Evolutionary conservation across 2,329 filamentous ascomycete species (phyloP), one percentile per base, ranked within the genome.

Genomic region (Trematosphaeria pertusa): DNA sequence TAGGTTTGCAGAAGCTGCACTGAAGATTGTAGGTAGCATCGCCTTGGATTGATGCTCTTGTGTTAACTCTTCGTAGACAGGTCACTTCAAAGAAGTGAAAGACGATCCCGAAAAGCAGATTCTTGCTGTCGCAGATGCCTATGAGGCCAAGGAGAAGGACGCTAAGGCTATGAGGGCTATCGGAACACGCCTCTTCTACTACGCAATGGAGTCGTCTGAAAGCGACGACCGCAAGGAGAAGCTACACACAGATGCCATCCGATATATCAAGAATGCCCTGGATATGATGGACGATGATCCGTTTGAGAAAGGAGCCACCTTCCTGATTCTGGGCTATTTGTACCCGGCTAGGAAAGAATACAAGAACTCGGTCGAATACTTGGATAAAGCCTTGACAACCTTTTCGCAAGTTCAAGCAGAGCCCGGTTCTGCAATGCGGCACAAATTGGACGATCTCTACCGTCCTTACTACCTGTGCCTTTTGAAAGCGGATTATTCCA

Each of bases 121-220:
- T 21, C n/a, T 30, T 3, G 21, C 32, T 4, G 18, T 52, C 10
- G 15, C 31, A 4, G 15, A 42, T 24, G 41, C 45, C n/a, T 48
- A 48, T 24, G 32, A 32, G 14, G 26, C 19, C 2, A 11, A 18
- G 17, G 12, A 24, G 5, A 46, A 22, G 19, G 35, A 38, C 21
- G 10, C 8, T n/a, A 21, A 15, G 11, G 17, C 32, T 6, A 32
- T 36, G 17, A 41, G 37, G 20, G 42, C 42, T 15, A 30, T 50
- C 24, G 42, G 42, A 18, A 17, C 18, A 7, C 17, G 26, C 17
- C 36, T 49, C 6, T 40, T 14, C 28, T 22, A 41, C 14, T 14
- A 7, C 15, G 15, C 20, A 10, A 32, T 3, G 17, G 28, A 34
- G 8, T 12, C 30, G 8, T 2, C 3, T 4, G 15, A 20, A 4